Evolutionary conservation across 108 stramenopile species (phyloP).

Genomic region (Nannochloropsis oceanica): DNA sequence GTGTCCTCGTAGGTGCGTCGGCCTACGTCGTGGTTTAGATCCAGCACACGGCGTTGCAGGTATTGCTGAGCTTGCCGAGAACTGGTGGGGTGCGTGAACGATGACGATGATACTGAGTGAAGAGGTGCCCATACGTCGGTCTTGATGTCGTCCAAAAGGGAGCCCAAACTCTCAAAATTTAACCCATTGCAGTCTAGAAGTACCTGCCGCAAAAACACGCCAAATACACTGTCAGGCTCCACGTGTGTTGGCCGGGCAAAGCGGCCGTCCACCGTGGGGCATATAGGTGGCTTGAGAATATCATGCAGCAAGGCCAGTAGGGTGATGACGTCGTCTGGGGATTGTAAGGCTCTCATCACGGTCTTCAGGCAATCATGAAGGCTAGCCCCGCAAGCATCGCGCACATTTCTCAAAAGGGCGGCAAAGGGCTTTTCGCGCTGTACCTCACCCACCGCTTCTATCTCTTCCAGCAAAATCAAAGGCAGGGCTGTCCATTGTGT

Average conservation of each 20-base stretch:
- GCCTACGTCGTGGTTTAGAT: neutral
- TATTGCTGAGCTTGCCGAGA: neutral
- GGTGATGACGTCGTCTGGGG: neutral
- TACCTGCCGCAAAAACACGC: neutral
- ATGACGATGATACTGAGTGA: neutral
- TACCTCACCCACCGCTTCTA: neutral
- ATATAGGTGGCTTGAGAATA: neutral
- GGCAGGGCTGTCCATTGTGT: neutral
- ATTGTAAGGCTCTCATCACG: neutral
- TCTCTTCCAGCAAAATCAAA: neutral
- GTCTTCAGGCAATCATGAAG: neutral
- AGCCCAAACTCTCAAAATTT: neutral
- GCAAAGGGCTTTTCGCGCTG: neutral
- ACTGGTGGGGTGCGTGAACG: neutral
- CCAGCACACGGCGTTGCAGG: neutral
- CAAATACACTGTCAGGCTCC: neutral
- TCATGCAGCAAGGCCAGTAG: neutral
- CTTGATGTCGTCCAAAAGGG: neutral
- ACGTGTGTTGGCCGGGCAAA: neutral
- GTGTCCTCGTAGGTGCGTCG: neutral
- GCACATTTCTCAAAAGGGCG: neutral
- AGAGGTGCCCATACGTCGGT: neutral
- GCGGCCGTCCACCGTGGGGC: neutral
- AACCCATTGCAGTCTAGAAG: neutral
- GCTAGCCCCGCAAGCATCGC: neutral